Base-by-base conservation (phyloP, 1,284 basidiomycete species). In the Sanghuangporus baumii region DNA sequence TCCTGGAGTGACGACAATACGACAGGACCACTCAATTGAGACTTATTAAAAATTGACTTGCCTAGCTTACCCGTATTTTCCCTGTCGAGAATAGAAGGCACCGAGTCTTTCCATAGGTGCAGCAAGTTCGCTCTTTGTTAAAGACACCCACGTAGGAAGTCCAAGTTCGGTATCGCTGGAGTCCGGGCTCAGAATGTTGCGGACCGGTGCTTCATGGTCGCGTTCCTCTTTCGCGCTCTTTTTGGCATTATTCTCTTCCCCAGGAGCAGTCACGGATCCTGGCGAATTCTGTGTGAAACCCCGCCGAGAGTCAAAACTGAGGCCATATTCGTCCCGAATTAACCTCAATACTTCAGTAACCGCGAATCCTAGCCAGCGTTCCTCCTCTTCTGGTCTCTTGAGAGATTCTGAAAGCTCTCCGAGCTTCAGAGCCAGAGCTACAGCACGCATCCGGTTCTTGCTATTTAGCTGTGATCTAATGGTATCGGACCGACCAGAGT, bases 91-190 rank as follows among this genome's bases (percentile, higher is more conserved):
- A 66, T 91, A 90, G 64, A 87, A 85, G 3, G 80, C 75, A 0
- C 83, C 89, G 1, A 92, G 75, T 3, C 84, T 81, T 67, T 89
- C 86, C 43, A 91, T 76, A 0, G 87, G 87, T 6, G 86, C 83
- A n/a, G 83, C 85, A 12, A 91, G 72, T 68, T 91, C 87, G 18
- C 80, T 79, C 59, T 75, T 78, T 2, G 74, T 75, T 41, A 65
- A 26, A 2, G 55, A 56, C 38, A 84, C 81, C 89, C 90, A 91
- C 16, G 69, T 63, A 0, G 89, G 89, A 43, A 91, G 69, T 11
- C 79, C 76, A 7, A 91, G 74, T 58, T 84, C 82, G 0, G 78
- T 76, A 8, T 48, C 37, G 5, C 26, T 34, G 5, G 86, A 73
- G 46, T 79, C 69, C 18, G 69, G 41, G 41, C 67, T 64, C 57